Base-by-base conservation (phyloP, 1,284 basidiomycete species). In the Thecaphora thlaspeos region DNA sequence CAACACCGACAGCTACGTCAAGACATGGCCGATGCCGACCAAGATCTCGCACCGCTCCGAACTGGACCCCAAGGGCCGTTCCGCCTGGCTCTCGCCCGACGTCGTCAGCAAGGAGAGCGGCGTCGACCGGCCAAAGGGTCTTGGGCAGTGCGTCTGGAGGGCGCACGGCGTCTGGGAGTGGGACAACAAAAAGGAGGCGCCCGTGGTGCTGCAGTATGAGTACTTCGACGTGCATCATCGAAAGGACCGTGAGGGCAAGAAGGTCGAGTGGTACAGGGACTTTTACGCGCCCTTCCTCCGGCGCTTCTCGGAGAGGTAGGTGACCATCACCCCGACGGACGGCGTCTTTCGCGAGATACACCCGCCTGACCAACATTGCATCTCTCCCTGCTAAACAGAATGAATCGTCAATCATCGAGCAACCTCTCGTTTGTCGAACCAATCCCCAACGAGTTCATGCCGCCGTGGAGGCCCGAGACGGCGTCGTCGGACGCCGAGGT, bases 111-210 rank as follows among this genome's bases (percentile, higher is more conserved):
- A 4, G 19, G 5, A 40, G n/a, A 14, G 19, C 38, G 38, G 19
- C 8, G 18, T 22, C 38, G 38, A 40, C n/a, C n/a, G 19, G 14
- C 38, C 38, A 19, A 40, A 40, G n/a, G 51, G 48, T 8, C 30
- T 47, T 1, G 68, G 64, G 0, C 40, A 46, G 11, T 96, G 92
- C 73, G 70, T 92, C 0, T 96, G 91, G 92, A 86, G 89, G 69
- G 84, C 87, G 80, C 92, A 96, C 68, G 91, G 89, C 14, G 90
- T 96, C 0, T 98, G 94, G 94, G 84, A 86, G 1, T 97, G 89
- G 88, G 87, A 91, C 70, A 81, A 80, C 11, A 80, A 81, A 22
- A 88, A 86, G 67, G 78, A 86, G 9, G 81, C 85, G 51, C 86
- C 87, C 0, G 85, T 94, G 1, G 86, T 89, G 0, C 80, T 97